Conservation (phyloP, 176 grass and related monocot species). For the Microstegium vimineum region DNA sequence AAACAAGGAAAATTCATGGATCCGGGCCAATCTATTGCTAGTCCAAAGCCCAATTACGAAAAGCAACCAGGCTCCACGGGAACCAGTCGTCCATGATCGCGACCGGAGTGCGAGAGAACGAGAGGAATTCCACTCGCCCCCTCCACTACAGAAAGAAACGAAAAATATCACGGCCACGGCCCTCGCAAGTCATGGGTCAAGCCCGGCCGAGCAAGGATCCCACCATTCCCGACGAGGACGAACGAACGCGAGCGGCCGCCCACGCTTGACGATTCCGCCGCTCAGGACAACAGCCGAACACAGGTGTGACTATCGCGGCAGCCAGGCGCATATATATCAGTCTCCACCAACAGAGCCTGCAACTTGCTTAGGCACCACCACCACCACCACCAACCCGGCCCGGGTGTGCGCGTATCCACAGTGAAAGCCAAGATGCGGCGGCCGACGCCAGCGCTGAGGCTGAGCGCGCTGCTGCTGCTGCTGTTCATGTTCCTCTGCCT, state of each 20-base stretch:
- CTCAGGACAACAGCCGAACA: slow-evolving; percentile 15
- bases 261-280: slow-evolving; percentile 20
- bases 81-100: background rate
- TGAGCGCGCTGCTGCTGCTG: slow-evolving; percentile 2
- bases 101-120: slow-evolving; percentile 14
- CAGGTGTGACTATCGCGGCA: background rate
- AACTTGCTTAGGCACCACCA: background rate
- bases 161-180: background rate
- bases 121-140: background rate
- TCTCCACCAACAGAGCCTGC: background rate
- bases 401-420: background rate
- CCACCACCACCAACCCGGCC: background rate
- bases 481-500: slow-evolving; percentile 9
- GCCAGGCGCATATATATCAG: background rate
- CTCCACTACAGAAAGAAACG: background rate
- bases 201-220: background rate
- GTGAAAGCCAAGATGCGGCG: background rate
- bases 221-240: slow-evolving; percentile 13
- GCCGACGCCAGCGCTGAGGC: background rate
- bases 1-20: background rate
- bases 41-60: background rate
- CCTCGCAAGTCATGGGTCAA: background rate
- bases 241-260: background rate
- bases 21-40: background rate
- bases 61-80: background rate